Conservation (phyloP, 805 yeast genomes). For the Candida koratica region DNA sequence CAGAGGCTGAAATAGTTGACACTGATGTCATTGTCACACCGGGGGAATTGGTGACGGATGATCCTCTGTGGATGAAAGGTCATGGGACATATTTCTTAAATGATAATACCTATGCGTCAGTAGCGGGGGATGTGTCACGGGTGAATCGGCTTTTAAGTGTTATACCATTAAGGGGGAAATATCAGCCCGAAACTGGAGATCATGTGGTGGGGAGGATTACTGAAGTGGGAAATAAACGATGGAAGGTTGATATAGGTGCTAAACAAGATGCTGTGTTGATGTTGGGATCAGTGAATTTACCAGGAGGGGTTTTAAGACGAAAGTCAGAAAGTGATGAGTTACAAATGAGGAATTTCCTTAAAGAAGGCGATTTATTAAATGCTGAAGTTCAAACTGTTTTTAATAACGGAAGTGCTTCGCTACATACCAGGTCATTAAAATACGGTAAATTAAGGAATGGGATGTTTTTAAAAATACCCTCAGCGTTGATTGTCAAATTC, state of each 20-base stretch:
- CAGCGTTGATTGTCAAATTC: slow-evolving; percentile 76
- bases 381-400: slow-evolving; percentile 93
- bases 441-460: slow-evolving; percentile 96
- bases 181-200: slow-evolving; percentile 93
- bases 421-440: slow-evolving; percentile 92
- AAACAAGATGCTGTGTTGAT: slow-evolving; percentile 86
- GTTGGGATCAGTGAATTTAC: slow-evolving; percentile 94
- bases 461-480: slow-evolving; percentile 71
- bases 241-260: slow-evolving; percentile 98
- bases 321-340: slow-evolving; percentile 93
- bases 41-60: slow-evolving; percentile 94
- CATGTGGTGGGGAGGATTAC: slow-evolving; percentile 91
- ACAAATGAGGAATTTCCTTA: slow-evolving; percentile 89
- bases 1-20: slow-evolving; percentile 28
- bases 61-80: slow-evolving; percentile 97
- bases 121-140: slow-evolving; percentile 83
- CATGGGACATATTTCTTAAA: slow-evolving; percentile 88
- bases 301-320: slow-evolving; percentile 94
- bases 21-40: slow-evolving; percentile 67
- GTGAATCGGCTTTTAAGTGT: slow-evolving; percentile 87
- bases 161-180: slow-evolving; percentile 79
- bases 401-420: slow-evolving; percentile 86
- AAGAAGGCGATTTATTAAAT: slow-evolving; percentile 93
- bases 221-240: slow-evolving; percentile 88
- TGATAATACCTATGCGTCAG: slow-evolving; percentile 79